Conservation (phyloP, 2,329 filamentous ascomycete genomes). For the Botrytis tulipae region DNA sequence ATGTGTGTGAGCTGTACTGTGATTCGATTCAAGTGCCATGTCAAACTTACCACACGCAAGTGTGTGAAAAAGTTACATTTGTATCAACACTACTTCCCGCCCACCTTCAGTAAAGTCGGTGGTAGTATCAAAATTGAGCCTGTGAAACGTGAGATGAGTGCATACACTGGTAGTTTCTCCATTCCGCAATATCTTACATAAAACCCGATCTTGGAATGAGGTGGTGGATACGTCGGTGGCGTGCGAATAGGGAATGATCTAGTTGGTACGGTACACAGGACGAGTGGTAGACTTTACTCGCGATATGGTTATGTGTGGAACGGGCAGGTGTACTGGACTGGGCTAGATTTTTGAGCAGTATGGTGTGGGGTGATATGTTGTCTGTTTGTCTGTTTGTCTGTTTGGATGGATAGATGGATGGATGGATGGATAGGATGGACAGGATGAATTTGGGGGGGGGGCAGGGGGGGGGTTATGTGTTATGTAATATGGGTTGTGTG, state of each 20-base stretch:
- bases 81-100: neutral
- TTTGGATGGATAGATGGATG: no score
- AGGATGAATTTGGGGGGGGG: no score
- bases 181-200: neutral
- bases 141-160: neutral
- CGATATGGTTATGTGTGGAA: neutral
- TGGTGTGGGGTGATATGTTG: neutral
- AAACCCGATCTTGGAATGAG: neutral
- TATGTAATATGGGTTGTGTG: neutral
- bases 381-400: neutral
- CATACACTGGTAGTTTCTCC: fast-evolving
- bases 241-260: neutral
- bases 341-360: neutral
- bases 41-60: neutral
- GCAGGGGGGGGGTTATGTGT: neutral
- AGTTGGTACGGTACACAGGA: neutral
- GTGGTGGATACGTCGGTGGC: no score
- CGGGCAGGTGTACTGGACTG: neutral
- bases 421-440: no score
- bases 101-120: neutral
- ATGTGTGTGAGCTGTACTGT: neutral
- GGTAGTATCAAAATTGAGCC: neutral
- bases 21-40: neutral
- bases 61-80: neutral
- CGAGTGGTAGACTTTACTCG: neutral